Evolutionary conservation across 345 rosid genomes (phyloP), one percentile per base, ranked within the genome.

Genomic region (Syzygium grande): DNA sequence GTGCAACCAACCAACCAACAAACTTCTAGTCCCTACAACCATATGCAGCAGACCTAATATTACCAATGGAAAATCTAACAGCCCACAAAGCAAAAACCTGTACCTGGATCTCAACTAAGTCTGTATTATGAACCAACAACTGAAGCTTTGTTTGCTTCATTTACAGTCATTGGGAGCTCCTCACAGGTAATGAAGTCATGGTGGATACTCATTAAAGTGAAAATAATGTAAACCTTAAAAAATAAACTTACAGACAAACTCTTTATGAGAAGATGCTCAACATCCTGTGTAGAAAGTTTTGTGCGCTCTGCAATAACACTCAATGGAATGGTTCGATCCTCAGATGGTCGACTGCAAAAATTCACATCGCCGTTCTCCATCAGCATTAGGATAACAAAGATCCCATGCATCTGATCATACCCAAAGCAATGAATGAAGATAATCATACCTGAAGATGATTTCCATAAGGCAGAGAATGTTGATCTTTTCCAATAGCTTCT

Each of bases 211-310:
- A 38, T 73, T 73, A 73, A 73, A 73, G 83, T 51, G 56, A 46
- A 84, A 52, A 84, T 84, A 56, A 53, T 53, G 43, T 49, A 84
- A 52, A 52, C 46, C 86, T 84, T 19, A 19, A 34, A 84, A 84
- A 22, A 25, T 52, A 54, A 78, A 93, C 99, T 94, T 93, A 98
- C 99, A 84, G 99, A 98, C 58, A 98, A 94, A 87, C 98, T 93
- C 95, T 98, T 98, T 97, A 98, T 96, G 88, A 98, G 96, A 90
- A 98, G 99, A 92, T 95, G 97, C 89, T 98, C 99, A 86, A 98
- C 99, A 88, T 96, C 96, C 92, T 97, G 97, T 84, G 93, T 89
- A 19, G 98, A 93, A 85, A 98, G 98, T 89, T 92, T 95, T 84
- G 99, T 98, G 84, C 98, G 96, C 90, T 94, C 97, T 55, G 99